phyloP scores from a whole-genome alignment of 2,329 filamentous ascomycete genomes.

The Tolypocladium tropicale region DNA sequence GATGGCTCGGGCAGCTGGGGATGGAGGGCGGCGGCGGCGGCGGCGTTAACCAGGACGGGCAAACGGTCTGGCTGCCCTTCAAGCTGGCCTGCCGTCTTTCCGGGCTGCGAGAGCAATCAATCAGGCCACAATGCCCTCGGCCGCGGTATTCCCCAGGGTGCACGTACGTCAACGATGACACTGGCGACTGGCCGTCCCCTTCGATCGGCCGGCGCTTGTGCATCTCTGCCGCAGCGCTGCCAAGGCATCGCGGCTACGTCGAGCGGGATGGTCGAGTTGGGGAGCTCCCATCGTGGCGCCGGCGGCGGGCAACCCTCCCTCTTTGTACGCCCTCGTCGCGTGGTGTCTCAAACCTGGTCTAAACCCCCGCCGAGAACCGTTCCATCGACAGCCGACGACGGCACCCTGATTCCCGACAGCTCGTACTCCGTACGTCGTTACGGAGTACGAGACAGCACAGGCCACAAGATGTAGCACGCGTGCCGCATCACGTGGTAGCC shows the following conservation, averaged over 20 bases:
- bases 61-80: too few relatives aligned
- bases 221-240: background rate
- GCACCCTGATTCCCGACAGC: background rate
- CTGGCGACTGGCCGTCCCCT: background rate
- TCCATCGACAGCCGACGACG: too few relatives aligned
- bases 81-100: background rate
- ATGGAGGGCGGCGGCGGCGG: background rate
- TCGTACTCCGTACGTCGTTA: too few relatives aligned
- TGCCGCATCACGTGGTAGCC: background rate
- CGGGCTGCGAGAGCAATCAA: too few relatives aligned
- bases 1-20: background rate
- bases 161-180: background rate
- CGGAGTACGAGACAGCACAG: background rate
- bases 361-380: background rate
- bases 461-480: background rate
- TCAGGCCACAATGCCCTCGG: background rate
- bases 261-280: background rate
- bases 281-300: background rate
- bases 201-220: background rate
- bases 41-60: background rate
- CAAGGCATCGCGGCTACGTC: background rate
- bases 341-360: background rate
- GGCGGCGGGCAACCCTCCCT: background rate
- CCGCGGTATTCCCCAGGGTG: background rate
- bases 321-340: background rate